Percentiles rank a stretch among this genome's conserved stretches.
phyloP scores from a whole-genome alignment of 164 flowering plant genomes.

The Chimonanthus praecox region DNA sequence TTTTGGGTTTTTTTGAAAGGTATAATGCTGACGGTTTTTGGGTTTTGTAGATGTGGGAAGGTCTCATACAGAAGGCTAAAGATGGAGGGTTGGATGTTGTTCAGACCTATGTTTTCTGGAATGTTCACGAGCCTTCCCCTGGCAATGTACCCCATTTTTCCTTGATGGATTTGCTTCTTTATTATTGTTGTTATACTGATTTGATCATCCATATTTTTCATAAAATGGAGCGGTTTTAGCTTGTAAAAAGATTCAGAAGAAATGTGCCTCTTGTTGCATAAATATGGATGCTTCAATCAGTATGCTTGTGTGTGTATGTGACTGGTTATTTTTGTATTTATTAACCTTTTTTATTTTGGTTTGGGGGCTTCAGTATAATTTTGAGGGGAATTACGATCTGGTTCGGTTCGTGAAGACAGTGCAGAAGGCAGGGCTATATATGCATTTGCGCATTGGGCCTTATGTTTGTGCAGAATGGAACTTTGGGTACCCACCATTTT shows the following conservation, averaged over 20 bases:
- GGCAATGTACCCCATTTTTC: conserved; percentile 41
- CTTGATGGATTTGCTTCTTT: background rate
- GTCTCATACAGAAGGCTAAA: conserved; percentile 21
- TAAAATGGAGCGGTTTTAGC: no score
- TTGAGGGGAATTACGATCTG: conserved; percentile 66
- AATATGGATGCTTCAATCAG: no score
- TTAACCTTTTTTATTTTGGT: background rate
- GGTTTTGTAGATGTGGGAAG: conserved; percentile 22
- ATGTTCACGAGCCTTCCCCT: conserved; percentile 68
- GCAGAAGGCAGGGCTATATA: conserved; percentile 67
- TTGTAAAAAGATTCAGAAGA: no score
- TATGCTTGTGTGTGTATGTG: background rate
- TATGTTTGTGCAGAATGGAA: conserved; percentile 94
- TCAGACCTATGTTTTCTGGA: conserved; percentile 59
- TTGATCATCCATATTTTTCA: background rate
- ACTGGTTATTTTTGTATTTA: background rate
- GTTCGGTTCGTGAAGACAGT: conserved; percentile 64
- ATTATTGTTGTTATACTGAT: background rate
- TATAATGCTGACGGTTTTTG: background rate
- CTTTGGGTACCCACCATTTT: conserved; percentile 51
- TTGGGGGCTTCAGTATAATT: conserved; percentile 46
- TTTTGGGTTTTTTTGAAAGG: conserved; percentile 1
- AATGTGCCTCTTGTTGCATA: no score
- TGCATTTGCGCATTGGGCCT: conserved; percentile 79
- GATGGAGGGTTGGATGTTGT: conserved; percentile 21